Percentiles rank a stretch among this genome's conserved stretches.
Evolutionary conservation across 2,329 filamentous ascomycete genomes (phyloP).

Genomic region (Drechslera avenae): DNA sequence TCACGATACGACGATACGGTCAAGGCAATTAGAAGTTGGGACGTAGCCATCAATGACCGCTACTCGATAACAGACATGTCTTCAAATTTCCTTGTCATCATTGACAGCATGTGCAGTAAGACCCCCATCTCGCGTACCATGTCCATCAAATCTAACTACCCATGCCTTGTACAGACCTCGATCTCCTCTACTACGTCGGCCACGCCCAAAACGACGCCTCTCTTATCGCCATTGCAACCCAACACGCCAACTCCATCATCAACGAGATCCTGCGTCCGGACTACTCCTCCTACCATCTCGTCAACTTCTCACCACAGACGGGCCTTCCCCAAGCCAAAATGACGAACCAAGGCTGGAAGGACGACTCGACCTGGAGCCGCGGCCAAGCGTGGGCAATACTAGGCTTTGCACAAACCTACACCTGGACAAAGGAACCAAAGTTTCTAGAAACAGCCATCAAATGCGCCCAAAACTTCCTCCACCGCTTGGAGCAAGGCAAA

Average conservation of each 20-base stretch:
- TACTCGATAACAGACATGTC: slow-evolving; percentile 46
- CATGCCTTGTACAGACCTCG: slow-evolving; percentile 37
- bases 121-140: not conserved
- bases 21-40: slow-evolving; percentile 58
- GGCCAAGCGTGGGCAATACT: slow-evolving; percentile 58
- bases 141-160: not conserved
- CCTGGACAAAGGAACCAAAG: slow-evolving; percentile 52
- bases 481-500: slow-evolving; percentile 45
- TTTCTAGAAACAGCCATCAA: slow-evolving; percentile 54
- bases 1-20: slow-evolving; percentile 51
- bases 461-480: slow-evolving; percentile 55
- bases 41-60: slow-evolving; percentile 47
- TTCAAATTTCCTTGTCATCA: slow-evolving; percentile 50
- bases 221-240: slow-evolving; percentile 46
- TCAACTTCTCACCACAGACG: slow-evolving; percentile 53
- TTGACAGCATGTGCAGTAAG: slow-evolving; percentile 51
- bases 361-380: slow-evolving; percentile 54
- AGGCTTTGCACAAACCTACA: slow-evolving; percentile 55
- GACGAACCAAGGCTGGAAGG: slow-evolving; percentile 55
- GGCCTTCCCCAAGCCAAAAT: slow-evolving; percentile 54
- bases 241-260: slow-evolving; percentile 48
- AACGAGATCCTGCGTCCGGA: slow-evolving; percentile 43
- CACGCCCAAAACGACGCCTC: slow-evolving; percentile 35
- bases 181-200: slow-evolving; percentile 48
- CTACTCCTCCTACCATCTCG: slow-evolving; percentile 51